These are phyloP conservation scores for Bruguiera sexangula DNA, from an alignment of 345 rosid genomes.

Conservation along the genomic window DNA sequence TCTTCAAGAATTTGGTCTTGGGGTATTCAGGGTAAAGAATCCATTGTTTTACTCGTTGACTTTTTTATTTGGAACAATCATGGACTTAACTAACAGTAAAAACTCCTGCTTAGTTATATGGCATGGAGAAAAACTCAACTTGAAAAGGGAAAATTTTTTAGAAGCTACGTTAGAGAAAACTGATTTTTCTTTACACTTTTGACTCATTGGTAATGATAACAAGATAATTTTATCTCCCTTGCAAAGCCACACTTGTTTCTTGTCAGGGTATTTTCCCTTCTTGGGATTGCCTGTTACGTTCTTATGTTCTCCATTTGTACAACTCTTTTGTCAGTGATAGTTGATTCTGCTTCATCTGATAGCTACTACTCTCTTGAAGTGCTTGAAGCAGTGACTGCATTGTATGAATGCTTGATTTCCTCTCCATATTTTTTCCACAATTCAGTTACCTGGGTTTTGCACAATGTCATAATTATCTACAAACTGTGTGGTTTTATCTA, in stretches of 20 bases:
- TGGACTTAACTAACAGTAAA: not conserved
- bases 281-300: not conserved
- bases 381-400: not conserved
- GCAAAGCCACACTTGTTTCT: not conserved
- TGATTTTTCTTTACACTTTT: not conserved
- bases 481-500: not conserved
- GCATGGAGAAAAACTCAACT: not conserved
- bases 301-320: not conserved
- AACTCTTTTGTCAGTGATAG: not conserved
- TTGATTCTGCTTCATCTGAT: not conserved
- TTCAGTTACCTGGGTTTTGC: not conserved
- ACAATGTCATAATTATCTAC: not conserved
- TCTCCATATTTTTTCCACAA: not conserved
- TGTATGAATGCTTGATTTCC: too few relatives aligned
- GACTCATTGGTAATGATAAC: not conserved
- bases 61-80: too few relatives aligned
- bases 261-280: not conserved
- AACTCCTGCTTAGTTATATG: not conserved
- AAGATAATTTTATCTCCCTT: not conserved
- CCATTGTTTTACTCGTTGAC: not conserved
- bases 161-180: not conserved
- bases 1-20: not conserved
- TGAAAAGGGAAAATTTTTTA: not conserved
- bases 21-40: not conserved
- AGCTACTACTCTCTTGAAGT: not conserved